Percentiles rank a stretch among this genome's conserved stretches.
phyloP scores from a whole-genome alignment of 2,329 filamentous ascomycete species.

The Lomentospora prolificans region DNA sequence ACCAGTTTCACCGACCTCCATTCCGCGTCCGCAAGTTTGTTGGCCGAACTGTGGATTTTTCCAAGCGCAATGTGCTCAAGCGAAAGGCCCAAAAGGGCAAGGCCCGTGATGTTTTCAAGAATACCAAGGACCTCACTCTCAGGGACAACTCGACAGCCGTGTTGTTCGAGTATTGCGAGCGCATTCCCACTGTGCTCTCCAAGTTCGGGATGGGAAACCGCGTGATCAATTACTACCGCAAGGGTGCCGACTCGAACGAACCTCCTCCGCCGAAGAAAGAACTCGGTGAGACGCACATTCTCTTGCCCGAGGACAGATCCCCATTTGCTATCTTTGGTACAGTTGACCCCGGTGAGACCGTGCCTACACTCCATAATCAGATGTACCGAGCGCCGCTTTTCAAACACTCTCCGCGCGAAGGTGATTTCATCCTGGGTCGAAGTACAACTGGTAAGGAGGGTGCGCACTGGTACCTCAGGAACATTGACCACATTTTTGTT shows the following conservation, averaged over 20 bases:
- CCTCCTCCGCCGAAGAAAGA: slow-evolving; percentile 67
- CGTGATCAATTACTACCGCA: slow-evolving; percentile 93
- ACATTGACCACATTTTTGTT: slow-evolving; percentile 81
- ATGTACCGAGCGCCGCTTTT: slow-evolving; percentile 96
- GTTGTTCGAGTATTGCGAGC: slow-evolving; percentile 91
- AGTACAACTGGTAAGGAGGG: slow-evolving; percentile 72
- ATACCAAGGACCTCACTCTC: slow-evolving; percentile 73
- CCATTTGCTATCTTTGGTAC: slow-evolving; percentile 93
- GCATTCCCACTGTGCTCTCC: slow-evolving; percentile 81
- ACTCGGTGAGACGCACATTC: slow-evolving; percentile 77
- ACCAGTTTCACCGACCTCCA: slow-evolving; percentile 72
- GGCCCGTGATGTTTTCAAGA: slow-evolving; percentile 67
- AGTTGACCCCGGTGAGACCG: slow-evolving; percentile 81
- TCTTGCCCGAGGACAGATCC: slow-evolving; percentile 89
- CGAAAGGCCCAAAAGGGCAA: slow-evolving; percentile 75
- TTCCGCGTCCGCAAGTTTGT: slow-evolving; percentile 61
- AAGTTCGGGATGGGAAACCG: slow-evolving; percentile 97
- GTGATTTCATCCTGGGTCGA: slow-evolving; percentile 80
- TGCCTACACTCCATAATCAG: slow-evolving; percentile 83
- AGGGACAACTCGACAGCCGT: slow-evolving; percentile 83
- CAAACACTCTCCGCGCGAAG: slow-evolving; percentile 65
- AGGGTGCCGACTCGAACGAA: slow-evolving; percentile 64
- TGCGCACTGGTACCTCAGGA: slow-evolving; percentile 71
- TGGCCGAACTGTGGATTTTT: slow-evolving; percentile 61
- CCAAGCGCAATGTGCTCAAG: slow-evolving; percentile 62